Percentiles rank a stretch among this genome's conserved stretches.
Conservation (phyloP, 2,329 filamentous ascomycete species). For the Diaporthe australafricana region DNA sequence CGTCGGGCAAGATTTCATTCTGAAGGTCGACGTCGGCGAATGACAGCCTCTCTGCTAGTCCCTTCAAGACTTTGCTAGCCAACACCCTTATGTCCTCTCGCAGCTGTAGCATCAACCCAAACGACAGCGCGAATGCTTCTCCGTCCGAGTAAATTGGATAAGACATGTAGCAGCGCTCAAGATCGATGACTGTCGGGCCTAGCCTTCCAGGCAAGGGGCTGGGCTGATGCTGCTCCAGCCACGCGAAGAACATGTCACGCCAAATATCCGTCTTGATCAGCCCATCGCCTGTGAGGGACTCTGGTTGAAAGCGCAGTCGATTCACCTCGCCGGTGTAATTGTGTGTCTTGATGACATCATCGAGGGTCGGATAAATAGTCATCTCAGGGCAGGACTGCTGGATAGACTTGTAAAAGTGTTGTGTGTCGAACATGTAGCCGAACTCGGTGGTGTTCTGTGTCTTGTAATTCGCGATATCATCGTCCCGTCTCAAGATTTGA, state of each 20-base stretch:
- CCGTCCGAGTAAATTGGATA: slow-evolving; percentile 27
- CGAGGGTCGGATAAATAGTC: slow-evolving; percentile 13
- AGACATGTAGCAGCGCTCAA: slow-evolving; percentile 30
- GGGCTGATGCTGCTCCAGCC: neutral
- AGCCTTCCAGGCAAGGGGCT: neutral
- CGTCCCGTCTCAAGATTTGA: slow-evolving; percentile 19
- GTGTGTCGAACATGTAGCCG: slow-evolving; percentile 27
- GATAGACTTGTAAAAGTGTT: slow-evolving; percentile 22
- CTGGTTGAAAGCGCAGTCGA: slow-evolving; percentile 8
- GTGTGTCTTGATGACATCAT: neutral
- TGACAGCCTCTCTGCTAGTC: neutral
- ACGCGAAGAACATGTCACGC: slow-evolving; percentile 17
- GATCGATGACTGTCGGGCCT: slow-evolving; percentile 3
- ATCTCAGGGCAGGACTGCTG: slow-evolving; percentile 29
- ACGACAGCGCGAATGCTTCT: slow-evolving; percentile 42
- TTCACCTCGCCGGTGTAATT: neutral
- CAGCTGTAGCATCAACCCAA: slow-evolving; percentile 48
- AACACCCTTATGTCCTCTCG: slow-evolving; percentile 46
- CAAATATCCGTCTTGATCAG: slow-evolving; percentile 2
- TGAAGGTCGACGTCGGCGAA: neutral
- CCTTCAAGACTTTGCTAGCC: slow-evolving; percentile 13
- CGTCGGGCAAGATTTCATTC: neutral
- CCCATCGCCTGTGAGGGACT: slow-evolving; percentile 20
- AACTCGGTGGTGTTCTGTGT: slow-evolving; percentile 23
- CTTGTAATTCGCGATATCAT: slow-evolving; percentile 17